A percentile compares a stretch with the other conserved stretches of the same genome.
phyloP scores from a whole-genome alignment of 164 flowering plant genomes.

The Taxillus chinensis region DNA sequence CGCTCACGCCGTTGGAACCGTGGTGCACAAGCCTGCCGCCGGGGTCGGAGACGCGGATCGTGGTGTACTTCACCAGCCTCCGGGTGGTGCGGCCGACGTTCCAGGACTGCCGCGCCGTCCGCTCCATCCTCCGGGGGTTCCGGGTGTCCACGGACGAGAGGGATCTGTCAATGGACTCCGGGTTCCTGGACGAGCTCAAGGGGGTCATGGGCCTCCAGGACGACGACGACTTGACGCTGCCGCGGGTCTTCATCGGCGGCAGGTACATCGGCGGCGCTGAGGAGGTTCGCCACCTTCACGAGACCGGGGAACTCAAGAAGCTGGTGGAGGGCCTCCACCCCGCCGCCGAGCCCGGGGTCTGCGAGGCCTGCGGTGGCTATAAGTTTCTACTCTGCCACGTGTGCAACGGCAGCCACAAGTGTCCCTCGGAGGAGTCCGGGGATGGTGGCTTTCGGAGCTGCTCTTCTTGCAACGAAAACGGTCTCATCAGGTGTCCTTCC shows the following conservation, averaged over 20 bases:
- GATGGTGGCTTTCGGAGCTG: slow-evolving; percentile 40
- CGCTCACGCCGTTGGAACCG: slow-evolving; percentile 1
- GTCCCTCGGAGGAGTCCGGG: slow-evolving; percentile 23
- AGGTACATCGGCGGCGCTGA: slow-evolving; percentile 55
- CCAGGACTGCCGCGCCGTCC: slow-evolving; percentile 49
- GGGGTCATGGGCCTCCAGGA: slow-evolving; percentile 18
- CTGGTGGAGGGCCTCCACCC: slow-evolving; percentile 27
- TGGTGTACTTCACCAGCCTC: slow-evolving; percentile 57
- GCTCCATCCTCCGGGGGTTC: slow-evolving; percentile 36
- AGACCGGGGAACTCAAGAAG: slow-evolving; percentile 50
- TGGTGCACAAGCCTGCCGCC: slow-evolving; percentile 11
- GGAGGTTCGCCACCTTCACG: slow-evolving; percentile 43
- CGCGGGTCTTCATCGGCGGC: slow-evolving; percentile 54
- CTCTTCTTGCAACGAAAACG: slow-evolving; percentile 46
- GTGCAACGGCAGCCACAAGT: slow-evolving; percentile 49
- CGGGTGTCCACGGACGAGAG: slow-evolving; percentile 52
- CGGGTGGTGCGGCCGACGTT: slow-evolving; percentile 50
- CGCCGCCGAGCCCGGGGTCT: slow-evolving; percentile 22
- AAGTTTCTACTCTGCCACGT: slow-evolving; percentile 21
- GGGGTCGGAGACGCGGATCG: slow-evolving; percentile 34
- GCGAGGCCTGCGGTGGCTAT: slow-evolving; percentile 36
- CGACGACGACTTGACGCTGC: slow-evolving; percentile 20
- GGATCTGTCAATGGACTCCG: slow-evolving; percentile 52
- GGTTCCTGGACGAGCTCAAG: slow-evolving; percentile 36
- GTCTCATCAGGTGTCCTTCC: slow-evolving; percentile 53